Conservation (phyloP, 768 basidiomycete genomes). For the Suillus alpinus region DNA sequence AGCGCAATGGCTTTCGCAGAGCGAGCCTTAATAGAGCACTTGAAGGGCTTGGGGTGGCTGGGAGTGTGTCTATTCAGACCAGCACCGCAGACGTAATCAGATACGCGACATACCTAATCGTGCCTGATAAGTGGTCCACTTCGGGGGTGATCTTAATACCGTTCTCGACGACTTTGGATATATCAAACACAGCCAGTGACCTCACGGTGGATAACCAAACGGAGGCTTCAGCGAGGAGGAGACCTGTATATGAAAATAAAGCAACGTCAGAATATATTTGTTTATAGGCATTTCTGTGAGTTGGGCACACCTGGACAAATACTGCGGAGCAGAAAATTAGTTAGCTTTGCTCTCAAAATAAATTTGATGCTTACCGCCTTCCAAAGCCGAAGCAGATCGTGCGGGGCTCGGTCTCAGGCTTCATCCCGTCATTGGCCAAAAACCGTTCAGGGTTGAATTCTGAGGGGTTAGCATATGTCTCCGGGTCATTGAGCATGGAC, state of each 20-base stretch:
- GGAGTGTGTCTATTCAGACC: constrained; percentile 6
- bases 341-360: constrained; percentile 8
- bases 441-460: constrained; percentile 62
- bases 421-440: constrained; percentile 33
- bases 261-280: constrained; percentile 4
- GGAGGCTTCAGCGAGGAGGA: constrained; percentile 51
- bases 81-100: not conserved
- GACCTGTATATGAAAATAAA: constrained; percentile 29
- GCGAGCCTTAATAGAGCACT: constrained; percentile 56
- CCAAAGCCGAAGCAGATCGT: constrained; percentile 70
- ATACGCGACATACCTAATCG: constrained; percentile 52
- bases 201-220: constrained; percentile 42
- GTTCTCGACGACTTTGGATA: constrained; percentile 43
- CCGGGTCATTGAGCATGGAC: constrained; percentile 31
- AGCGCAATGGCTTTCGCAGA: constrained; percentile 53
- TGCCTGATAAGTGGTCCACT: constrained; percentile 56
- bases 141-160: constrained; percentile 51
- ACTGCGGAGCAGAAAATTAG: constrained; percentile 10
- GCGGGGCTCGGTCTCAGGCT: constrained; percentile 55
- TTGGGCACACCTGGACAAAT: constrained; percentile 28
- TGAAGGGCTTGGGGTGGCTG: constrained; percentile 64
- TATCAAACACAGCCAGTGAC: constrained; percentile 48
- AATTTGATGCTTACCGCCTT: constrained; percentile 42
- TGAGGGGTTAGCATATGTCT: constrained; percentile 50
- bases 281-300: not conserved